These are phyloP conservation scores for Metschnikowia kunwiensis DNA, from an alignment of 805 yeast species.

Conservation along the genomic window DNA sequence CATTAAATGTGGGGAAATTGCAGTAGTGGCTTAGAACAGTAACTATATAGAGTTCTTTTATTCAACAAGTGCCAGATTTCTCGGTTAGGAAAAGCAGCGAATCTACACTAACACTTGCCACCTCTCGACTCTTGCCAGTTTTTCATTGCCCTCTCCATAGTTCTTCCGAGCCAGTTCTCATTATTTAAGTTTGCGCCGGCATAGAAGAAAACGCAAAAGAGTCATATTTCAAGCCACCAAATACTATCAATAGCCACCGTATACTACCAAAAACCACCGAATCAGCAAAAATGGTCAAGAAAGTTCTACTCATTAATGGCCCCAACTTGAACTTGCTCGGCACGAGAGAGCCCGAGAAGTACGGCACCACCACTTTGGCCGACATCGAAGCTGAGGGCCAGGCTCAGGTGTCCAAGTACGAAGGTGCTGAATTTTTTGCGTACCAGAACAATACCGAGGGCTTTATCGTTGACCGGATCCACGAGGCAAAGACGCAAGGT, in stretches of 20 bases:
- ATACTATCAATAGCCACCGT: no score
- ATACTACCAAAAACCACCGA: background rate
- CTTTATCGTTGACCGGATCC: constrained; percentile 45
- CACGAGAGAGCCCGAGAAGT: constrained; percentile 43
- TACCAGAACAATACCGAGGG: constrained; percentile 49
- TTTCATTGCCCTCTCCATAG: no score
- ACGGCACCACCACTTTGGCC: constrained; percentile 44
- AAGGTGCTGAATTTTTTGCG: constrained; percentile 30
- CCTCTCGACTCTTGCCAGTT: no score
- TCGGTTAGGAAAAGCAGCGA: no score
- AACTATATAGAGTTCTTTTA: no score
- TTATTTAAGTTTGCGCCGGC: constrained; percentile 3
- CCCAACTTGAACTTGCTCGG: constrained; percentile 52
- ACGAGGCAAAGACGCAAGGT: constrained; percentile 42
- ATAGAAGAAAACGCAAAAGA: constrained; percentile 5
- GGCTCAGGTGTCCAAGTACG: constrained; percentile 27
- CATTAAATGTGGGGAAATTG: no score
- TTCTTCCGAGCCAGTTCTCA: no score
- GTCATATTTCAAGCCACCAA: no score
- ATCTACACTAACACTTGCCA: no score
- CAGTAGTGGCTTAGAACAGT: no score
- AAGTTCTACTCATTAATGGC: constrained; percentile 47
- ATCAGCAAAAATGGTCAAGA: constrained; percentile 30
- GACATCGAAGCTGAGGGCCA: constrained; percentile 44
- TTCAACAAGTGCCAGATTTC: no score